phyloP scores from a whole-genome alignment of 1,139 yeast species.

The Yamadazyma buinensis region DNA sequence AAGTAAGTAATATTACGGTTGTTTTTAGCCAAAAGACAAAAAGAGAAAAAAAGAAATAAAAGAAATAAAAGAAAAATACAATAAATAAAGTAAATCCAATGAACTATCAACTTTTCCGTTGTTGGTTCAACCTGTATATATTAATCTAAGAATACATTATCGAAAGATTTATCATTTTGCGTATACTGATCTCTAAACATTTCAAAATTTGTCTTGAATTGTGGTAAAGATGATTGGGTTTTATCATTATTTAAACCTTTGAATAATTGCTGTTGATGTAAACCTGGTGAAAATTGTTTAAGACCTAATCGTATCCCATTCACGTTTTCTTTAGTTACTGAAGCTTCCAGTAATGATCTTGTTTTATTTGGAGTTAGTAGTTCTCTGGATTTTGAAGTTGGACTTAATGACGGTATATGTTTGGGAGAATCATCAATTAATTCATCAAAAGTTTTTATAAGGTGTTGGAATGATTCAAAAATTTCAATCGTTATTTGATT shows the following conservation, averaged over 20 bases:
- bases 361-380: not conserved
- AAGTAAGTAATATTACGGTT: too few species aligned
- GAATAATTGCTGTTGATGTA: not conserved
- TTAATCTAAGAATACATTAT: constrained; percentile 8
- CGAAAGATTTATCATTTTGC: constrained; percentile 1
- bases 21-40: too few species aligned
- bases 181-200: not conserved
- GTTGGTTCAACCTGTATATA: constrained; percentile 14
- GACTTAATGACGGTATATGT: not conserved
- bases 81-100: too few species aligned
- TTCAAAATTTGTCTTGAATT: not conserved
- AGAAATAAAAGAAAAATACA: too few species aligned
- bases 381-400: not conserved
- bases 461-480: constrained; percentile 1
- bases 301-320: constrained; percentile 8
- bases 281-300: constrained; percentile 2
- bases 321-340: constrained; percentile 12
- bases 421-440: constrained; percentile 2
- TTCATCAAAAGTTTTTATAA: constrained; percentile 3
- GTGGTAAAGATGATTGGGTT: too few species aligned
- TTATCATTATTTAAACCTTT: not conserved
- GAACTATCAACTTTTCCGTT: too few species aligned
- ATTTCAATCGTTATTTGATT: constrained; percentile 1
- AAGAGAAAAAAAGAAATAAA: too few species aligned
- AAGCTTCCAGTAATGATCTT: constrained; percentile 7